phyloP scores from a whole-genome alignment of 2,329 filamentous ascomycete genomes.

The Plenodomus tracheiphilus region DNA sequence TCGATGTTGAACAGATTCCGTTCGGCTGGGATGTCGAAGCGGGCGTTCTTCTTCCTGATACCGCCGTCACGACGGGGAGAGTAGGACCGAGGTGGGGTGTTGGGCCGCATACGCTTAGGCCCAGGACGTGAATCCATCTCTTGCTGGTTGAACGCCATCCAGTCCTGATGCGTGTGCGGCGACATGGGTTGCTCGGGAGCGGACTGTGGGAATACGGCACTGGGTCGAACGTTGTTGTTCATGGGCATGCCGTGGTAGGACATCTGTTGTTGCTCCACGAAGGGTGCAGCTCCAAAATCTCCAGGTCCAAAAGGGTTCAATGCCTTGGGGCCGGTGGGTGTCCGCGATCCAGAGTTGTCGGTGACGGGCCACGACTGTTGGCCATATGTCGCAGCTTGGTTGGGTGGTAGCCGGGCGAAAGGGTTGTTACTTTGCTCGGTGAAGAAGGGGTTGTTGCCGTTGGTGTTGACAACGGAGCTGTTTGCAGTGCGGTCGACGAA shows the following conservation, averaged over 20 bases:
- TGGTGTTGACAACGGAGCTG: conserved; percentile 45
- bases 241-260: conserved; percentile 43
- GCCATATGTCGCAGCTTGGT: conserved; percentile 51
- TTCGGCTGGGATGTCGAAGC: conserved; percentile 95
- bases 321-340: conserved; percentile 72
- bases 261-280: conserved; percentile 47
- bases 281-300: conserved; percentile 55
- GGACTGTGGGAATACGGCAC: conserved; percentile 54
- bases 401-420: conserved; percentile 65
- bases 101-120: conserved; percentile 63
- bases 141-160: conserved; percentile 55
- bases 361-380: conserved; percentile 64
- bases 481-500: conserved; percentile 44
- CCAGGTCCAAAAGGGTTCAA: conserved; percentile 64
- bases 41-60: conserved; percentile 98
- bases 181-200: conserved; percentile 57
- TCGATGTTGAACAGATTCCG: conserved; percentile 95
- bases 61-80: conserved; percentile 80
- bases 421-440: conserved; percentile 56
- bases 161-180: conserved; percentile 64
- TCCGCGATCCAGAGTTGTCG: conserved; percentile 70
- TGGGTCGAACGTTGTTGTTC: conserved; percentile 49
- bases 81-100: conserved; percentile 72
- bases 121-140: conserved; percentile 54
- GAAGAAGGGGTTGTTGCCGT: conserved; percentile 54